These are phyloP conservation scores for Lachancea nothofagi DNA, from an alignment of 805 yeast species.

Conservation along the genomic window DNA sequence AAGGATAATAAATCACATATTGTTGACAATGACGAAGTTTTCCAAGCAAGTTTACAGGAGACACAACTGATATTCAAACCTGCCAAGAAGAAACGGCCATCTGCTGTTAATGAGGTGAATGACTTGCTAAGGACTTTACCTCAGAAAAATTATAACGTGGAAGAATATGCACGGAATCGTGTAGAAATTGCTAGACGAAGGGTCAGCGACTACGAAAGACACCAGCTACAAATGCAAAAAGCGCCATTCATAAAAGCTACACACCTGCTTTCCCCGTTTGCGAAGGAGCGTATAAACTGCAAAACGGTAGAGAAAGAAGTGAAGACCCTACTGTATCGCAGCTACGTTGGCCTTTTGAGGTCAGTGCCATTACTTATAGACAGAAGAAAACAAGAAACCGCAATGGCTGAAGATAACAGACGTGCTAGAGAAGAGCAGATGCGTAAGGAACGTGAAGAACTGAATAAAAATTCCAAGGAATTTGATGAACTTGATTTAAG, in stretches of 20 bases:
- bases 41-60: constrained; percentile 10
- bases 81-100: constrained; percentile 4
- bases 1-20: not conserved
- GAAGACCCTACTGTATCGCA: constrained; percentile 10
- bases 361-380: constrained; percentile 11
- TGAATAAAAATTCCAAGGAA: constrained; percentile 25
- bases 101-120: constrained; percentile 9
- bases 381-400: constrained; percentile 21
- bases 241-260: constrained; percentile 29
- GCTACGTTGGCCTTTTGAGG: constrained; percentile 12
- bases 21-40: constrained; percentile 8
- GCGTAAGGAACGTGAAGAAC: constrained; percentile 24
- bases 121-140: constrained; percentile 13
- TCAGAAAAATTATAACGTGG: constrained; percentile 45
- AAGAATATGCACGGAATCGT: constrained; percentile 50
- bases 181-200: constrained; percentile 34
- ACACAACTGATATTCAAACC: constrained; percentile 5
- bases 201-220: constrained; percentile 26
- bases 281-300: constrained; percentile 5
- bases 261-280: constrained; percentile 10
- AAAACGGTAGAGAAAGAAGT: constrained; percentile 11
- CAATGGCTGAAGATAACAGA: constrained; percentile 32
- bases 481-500: constrained; percentile 24
- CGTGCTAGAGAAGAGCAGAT: constrained; percentile 33
- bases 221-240: constrained; percentile 16